Conservation (phyloP, 2,329 filamentous ascomycete species). For the Knufia petricola region DNA sequence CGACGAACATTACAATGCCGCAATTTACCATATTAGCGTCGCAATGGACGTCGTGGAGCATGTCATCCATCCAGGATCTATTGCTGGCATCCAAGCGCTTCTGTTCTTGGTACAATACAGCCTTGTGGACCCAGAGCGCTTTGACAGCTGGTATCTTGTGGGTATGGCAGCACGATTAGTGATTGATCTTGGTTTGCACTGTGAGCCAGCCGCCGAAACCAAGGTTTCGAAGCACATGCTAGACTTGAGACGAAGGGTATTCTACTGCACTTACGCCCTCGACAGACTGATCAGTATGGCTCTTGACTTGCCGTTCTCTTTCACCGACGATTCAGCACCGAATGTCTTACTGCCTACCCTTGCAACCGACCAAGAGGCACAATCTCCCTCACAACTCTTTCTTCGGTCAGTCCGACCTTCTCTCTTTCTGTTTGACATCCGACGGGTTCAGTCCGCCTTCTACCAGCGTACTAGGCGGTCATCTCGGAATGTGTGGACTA, state of each 20-base stretch:
- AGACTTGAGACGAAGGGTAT: conserved; percentile 71
- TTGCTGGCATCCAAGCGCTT: conserved; percentile 77
- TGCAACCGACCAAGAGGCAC: conserved; percentile 26
- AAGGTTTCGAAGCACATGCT: conserved; percentile 58
- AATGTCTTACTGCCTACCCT: conserved; percentile 66
- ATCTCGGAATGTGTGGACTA: conserved; percentile 55
- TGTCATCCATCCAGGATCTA: conserved; percentile 75
- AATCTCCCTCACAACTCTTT: conserved; percentile 34
- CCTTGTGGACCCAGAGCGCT: conserved; percentile 79
- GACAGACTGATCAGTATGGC: conserved; percentile 86
- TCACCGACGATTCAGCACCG: conserved; percentile 71
- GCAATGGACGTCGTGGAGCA: conserved; percentile 71
- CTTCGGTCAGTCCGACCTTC: conserved; percentile 57
- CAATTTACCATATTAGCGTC: conserved; percentile 50
- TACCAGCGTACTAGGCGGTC: conserved; percentile 68
- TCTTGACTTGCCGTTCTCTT: conserved; percentile 79
- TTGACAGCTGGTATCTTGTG: conserved; percentile 88
- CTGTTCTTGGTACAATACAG: conserved; percentile 81
- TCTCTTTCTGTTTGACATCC: conserved; percentile 68
- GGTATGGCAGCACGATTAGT: conserved; percentile 81
- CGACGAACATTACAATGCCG: conserved; percentile 54
- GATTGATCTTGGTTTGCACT: conserved; percentile 84
- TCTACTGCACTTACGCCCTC: conserved; percentile 81
- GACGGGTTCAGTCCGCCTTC: conserved; percentile 77
- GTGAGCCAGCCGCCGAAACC: conserved; percentile 69